Conservation (phyloP, 2,329 filamentous ascomycete species). For the Coleophoma crateriformis region DNA sequence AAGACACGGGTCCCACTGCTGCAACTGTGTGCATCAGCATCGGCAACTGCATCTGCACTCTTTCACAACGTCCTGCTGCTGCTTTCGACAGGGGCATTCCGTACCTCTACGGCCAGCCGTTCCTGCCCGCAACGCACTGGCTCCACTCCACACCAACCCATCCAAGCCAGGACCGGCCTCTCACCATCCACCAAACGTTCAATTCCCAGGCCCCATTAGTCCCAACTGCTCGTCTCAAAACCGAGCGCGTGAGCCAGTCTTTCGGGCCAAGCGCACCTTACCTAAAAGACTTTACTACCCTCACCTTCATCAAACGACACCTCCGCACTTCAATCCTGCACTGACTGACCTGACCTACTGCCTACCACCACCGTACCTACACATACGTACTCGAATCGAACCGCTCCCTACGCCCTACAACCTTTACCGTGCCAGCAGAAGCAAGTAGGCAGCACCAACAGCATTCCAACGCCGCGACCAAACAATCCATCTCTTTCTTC, state of each 20-base stretch:
- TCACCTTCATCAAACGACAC: constrained; percentile 16
- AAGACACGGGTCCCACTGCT: too few species aligned
- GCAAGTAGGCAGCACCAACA: constrained; percentile 4
- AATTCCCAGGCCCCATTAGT: constrained; percentile 12
- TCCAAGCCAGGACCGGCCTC: constrained; percentile 8
- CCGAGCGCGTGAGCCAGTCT: constrained; percentile 28
- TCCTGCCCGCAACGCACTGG: background rate
- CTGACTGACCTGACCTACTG: background rate
- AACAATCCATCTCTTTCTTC: constrained; percentile 2
- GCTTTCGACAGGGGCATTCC: too few species aligned
- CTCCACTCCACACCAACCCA: constrained; percentile 21
- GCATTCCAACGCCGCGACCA: constrained; percentile 7
- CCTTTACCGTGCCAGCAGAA: background rate
- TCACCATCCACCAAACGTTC: constrained; percentile 1
- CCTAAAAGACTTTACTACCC: constrained; percentile 14
- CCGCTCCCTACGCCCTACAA: constrained; percentile 3
- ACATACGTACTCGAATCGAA: background rate
- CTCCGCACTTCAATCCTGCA: constrained; percentile 14
- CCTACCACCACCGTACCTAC: background rate
- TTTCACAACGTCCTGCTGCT: too few species aligned
- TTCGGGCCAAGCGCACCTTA: constrained; percentile 23
- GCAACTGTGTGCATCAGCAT: too few species aligned
- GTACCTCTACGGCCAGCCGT: too few species aligned
- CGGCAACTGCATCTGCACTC: too few species aligned
- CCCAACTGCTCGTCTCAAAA: constrained; percentile 23